Conservation (phyloP, 495 filamentous ascomycete genomes). For the Staphylotrichum longicolle region DNA sequence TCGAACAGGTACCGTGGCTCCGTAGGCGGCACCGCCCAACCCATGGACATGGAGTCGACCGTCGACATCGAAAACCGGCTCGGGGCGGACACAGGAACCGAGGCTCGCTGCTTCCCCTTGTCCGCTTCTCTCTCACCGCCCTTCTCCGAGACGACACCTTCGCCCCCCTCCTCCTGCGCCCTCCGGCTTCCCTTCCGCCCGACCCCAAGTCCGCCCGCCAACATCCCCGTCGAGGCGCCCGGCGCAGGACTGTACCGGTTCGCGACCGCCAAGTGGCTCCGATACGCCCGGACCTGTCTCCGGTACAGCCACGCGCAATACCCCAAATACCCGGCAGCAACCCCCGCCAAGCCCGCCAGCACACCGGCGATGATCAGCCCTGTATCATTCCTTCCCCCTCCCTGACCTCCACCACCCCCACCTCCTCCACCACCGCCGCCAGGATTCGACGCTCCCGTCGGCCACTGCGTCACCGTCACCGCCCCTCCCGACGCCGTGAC, state of each 20-base stretch:
- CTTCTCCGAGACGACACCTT: neutral
- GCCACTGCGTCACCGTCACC: constrained; percentile 50
- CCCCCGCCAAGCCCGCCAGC: constrained; percentile 57
- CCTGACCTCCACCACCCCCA: neutral
- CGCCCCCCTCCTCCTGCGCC: constrained; percentile 17
- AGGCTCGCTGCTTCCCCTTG: too few species aligned
- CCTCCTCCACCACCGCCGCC: neutral
- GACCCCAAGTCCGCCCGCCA: neutral
- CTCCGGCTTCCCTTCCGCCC: constrained; percentile 18
- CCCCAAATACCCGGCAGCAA: constrained; percentile 61
- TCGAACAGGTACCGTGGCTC: constrained; percentile 36
- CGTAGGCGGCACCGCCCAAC: constrained; percentile 35
- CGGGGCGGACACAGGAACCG: neutral
- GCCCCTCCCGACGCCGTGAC: constrained; percentile 55
- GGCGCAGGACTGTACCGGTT: constrained; percentile 37
- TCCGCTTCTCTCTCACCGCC: too few species aligned
- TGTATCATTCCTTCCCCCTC: neutral
- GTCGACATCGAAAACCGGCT: constrained; percentile 24
- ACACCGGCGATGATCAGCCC: constrained; percentile 61
- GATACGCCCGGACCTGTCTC: constrained; percentile 60
- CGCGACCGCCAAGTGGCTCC: constrained; percentile 59
- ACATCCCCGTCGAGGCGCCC: constrained; percentile 1
- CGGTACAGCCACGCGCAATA: constrained; percentile 72
- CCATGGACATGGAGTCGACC: constrained; percentile 31
- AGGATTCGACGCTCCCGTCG: constrained; percentile 25